Evolutionary conservation across 2,329 filamentous ascomycete species (phyloP).

Genomic region (Aspergillus puulaauensis): DNA sequence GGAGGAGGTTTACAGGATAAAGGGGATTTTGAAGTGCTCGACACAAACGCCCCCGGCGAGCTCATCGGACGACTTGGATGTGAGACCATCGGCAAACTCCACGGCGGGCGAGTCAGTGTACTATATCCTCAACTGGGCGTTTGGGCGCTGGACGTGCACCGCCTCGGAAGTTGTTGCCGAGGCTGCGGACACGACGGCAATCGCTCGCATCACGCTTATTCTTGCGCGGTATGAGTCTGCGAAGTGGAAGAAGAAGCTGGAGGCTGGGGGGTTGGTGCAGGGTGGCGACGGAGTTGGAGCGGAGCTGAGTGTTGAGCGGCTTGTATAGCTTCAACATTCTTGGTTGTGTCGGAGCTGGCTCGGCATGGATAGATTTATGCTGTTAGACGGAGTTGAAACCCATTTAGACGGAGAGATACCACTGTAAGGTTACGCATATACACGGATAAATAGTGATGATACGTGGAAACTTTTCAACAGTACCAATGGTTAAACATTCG

Average conservation of each 20-base stretch:
- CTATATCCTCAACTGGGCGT: slow-evolving; percentile 98
- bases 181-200: slow-evolving; percentile 29
- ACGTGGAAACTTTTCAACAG: too few relatives aligned
- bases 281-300: slow-evolving; percentile 18
- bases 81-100: slow-evolving; percentile 14
- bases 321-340: slow-evolving; percentile 25
- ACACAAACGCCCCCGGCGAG: slow-evolving; percentile 44
- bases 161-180: slow-evolving; percentile 45
- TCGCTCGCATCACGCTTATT: slow-evolving; percentile 47
- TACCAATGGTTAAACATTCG: background rate
- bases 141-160: slow-evolving; percentile 92
- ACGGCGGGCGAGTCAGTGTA: slow-evolving; percentile 46
- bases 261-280: slow-evolving; percentile 40
- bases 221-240: slow-evolving; percentile 47
- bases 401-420: background rate
- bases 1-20: slow-evolving; percentile 95
- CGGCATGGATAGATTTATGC: slow-evolving; percentile 1
- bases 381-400: slow-evolving; percentile 2
- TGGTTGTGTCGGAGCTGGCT: slow-evolving; percentile 19
- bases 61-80: slow-evolving; percentile 45
- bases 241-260: slow-evolving; percentile 51
- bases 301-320: slow-evolving; percentile 35
- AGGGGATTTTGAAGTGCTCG: slow-evolving; percentile 60
- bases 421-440: background rate
- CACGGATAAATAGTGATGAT: background rate